Base-by-base conservation (phyloP, 768 basidiomycete species). In the Gelatoporia subvermispora region DNA sequence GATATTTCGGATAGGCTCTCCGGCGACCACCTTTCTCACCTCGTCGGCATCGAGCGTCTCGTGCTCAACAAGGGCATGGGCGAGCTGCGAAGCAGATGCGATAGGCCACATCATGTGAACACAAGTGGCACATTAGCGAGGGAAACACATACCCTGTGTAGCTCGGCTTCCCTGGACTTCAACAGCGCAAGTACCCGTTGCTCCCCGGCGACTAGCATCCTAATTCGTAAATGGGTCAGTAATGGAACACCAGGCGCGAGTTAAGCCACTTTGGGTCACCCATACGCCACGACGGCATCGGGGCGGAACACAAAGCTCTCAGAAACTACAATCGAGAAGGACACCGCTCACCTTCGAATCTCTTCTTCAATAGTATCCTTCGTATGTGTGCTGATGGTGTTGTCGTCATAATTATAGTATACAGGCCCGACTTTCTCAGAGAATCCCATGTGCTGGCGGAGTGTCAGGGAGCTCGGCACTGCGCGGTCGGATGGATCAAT, bases 11-110 rank as follows among this genome's bases (percentile, higher is more conserved):
- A 92, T 87, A 45, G 77, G 73, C 65, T 95, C 84, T 35, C 93
- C 93, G 49, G 75, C 82, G 63, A 97, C 78, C 21, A 94, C 92
- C 67, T 79, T 84, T 60, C 76, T 72, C 16, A 97, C 94, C 66
- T 99, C 93, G 9, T 89, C 85, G 35, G 79, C 73, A 56, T 85
- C 84, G 54, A 99, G 72, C 17, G 95, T 97, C 72, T 99, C 95
- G 67, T 95, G 87, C 65, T 97, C 93, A 11, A 99, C 86, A 49
- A 99, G 71, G 9, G 95, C 95, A 47, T 79, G 78, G 2, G 95
- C 94, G 35, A 98, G 81, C 92, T 93, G 54, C 23, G 42, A 21
- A 36, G 37, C n/a, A 9, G 45, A 28, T 21, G 45, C 35, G 35
- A 47, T 39, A 49, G 8, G n/a, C n/a, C 17, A 20, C 41, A 42